Conservation (phyloP, 2,329 filamentous ascomycete genomes). For the Pestalotiopsis sp. region DNA sequence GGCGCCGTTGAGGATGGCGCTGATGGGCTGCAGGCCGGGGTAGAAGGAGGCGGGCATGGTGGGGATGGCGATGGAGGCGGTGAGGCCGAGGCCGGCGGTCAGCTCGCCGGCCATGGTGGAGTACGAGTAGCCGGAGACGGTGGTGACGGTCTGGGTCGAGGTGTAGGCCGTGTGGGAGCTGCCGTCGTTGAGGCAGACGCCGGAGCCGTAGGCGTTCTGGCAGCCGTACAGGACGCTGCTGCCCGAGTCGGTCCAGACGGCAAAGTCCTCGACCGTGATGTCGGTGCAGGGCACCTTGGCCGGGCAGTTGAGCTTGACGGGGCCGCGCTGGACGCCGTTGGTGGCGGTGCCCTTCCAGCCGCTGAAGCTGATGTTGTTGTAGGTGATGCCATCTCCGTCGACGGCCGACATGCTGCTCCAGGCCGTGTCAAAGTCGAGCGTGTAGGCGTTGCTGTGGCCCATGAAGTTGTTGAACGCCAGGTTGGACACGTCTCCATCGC, state of each 20-base stretch:
- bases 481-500: constrained; percentile 53
- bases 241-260: constrained; percentile 55
- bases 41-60: constrained; percentile 19
- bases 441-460: constrained; percentile 62
- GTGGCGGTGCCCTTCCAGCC: constrained; percentile 59
- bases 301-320: constrained; percentile 55
- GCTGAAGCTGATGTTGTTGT: constrained; percentile 53
- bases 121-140: constrained; percentile 18
- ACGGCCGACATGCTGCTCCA: constrained; percentile 47
- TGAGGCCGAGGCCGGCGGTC: constrained; percentile 19
- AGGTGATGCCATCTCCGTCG: constrained; percentile 52
- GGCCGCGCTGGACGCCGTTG: constrained; percentile 52
- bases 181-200: constrained; percentile 20
- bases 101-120: constrained; percentile 25
- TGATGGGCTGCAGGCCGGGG: constrained; percentile 15
- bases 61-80: constrained; percentile 21
- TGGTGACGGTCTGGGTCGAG: constrained; percentile 20
- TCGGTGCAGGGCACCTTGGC: constrained; percentile 53
- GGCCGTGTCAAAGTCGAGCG: constrained; percentile 55
- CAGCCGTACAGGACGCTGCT: constrained; percentile 45
- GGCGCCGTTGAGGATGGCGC: constrained; percentile 15
- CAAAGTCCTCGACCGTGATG: constrained; percentile 51
- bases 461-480: constrained; percentile 60
- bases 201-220: constrained; percentile 28
- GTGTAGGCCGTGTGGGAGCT: constrained; percentile 18